These are phyloP conservation scores for Huntiella moniliformis DNA, from an alignment of 2,329 filamentous ascomycete species.

Conservation along the genomic window DNA sequence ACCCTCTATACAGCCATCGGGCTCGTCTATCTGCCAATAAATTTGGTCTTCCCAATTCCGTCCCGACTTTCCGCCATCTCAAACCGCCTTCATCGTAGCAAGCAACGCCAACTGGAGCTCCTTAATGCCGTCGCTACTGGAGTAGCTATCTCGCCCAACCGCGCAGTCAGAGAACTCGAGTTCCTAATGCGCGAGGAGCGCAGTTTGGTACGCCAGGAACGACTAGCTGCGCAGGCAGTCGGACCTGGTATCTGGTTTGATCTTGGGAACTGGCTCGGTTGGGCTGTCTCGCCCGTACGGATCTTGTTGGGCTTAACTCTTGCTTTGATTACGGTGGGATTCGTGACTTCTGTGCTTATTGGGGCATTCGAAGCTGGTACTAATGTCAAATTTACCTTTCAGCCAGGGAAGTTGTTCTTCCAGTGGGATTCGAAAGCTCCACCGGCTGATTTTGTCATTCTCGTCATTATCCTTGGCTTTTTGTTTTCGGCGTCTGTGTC, in stretches of 20 bases:
- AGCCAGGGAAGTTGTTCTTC: slow-evolving; percentile 82
- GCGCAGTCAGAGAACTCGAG: slow-evolving; percentile 79
- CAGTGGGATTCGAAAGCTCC: slow-evolving; percentile 67
- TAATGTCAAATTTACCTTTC: slow-evolving; percentile 32
- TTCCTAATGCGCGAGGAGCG: slow-evolving; percentile 75
- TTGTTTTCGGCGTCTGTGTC: slow-evolving; percentile 79
- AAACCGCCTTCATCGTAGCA: slow-evolving; percentile 67
- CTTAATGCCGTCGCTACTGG: slow-evolving; percentile 44
- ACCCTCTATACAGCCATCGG: slow-evolving; percentile 76
- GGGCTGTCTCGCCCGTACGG: no score
- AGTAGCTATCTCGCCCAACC: slow-evolving; percentile 56
- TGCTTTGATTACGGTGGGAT: no score
- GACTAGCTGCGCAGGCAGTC: slow-evolving; percentile 39
- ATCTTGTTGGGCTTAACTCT: no score
- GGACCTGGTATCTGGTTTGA: no score
- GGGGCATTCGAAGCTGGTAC: no score
- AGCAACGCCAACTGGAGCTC: slow-evolving; percentile 79
- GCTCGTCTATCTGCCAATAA: slow-evolving; percentile 71
- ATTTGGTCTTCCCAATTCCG: slow-evolving; percentile 48
- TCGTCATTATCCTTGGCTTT: slow-evolving; percentile 65
- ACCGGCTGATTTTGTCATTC: slow-evolving; percentile 81
- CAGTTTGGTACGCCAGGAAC: slow-evolving; percentile 73
- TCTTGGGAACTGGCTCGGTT: no score
- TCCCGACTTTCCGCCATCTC: slow-evolving; percentile 59
- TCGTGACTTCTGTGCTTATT: no score